Evolutionary conservation across 1,284 basidiomycete genomes (phyloP).

Genomic region (Hypsizygus ulmarius): DNA sequence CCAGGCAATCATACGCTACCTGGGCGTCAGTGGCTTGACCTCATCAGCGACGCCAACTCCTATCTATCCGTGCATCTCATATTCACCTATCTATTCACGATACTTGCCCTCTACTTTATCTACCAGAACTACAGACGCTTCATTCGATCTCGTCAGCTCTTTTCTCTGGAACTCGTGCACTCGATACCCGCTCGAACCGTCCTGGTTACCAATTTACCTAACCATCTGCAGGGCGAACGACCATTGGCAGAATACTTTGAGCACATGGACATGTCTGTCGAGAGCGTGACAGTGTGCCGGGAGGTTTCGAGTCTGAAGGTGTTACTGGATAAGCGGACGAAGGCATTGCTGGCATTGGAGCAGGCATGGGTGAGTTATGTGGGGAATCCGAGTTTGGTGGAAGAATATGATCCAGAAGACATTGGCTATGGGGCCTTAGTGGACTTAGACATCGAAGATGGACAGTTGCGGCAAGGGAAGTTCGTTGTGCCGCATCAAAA

Average conservation of each 20-base stretch:
- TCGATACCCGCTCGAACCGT: conserved; percentile 93
- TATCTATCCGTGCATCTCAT: conserved; percentile 86
- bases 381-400: conserved; percentile 85
- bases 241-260: conserved; percentile 94
- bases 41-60: conserved; percentile 83
- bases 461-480: conserved; percentile 39
- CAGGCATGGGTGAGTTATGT: conserved; percentile 86
- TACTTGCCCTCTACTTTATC: conserved; percentile 81
- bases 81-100: conserved; percentile 92
- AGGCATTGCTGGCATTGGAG: conserved; percentile 78
- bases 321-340: conserved; percentile 76
- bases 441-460: conserved; percentile 55
- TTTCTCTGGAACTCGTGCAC: conserved; percentile 90
- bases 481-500: conserved; percentile 73
- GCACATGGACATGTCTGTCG: conserved; percentile 74
- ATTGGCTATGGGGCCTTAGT: conserved; percentile 41
- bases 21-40: conserved; percentile 71
- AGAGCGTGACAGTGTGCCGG: conserved; percentile 87
- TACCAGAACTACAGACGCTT: conserved; percentile 90
- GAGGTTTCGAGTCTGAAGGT: conserved; percentile 75
- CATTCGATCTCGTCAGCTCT: conserved; percentile 89
- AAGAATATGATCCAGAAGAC: conserved; percentile 68
- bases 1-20: conserved; percentile 35
- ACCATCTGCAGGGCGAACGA: conserved; percentile 80
- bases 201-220: conserved; percentile 81